Evolutionary conservation across 2,329 filamentous ascomycete genomes (phyloP), one percentile per base, ranked within the genome.

Genomic region (Passalora sequoiae): DNA sequence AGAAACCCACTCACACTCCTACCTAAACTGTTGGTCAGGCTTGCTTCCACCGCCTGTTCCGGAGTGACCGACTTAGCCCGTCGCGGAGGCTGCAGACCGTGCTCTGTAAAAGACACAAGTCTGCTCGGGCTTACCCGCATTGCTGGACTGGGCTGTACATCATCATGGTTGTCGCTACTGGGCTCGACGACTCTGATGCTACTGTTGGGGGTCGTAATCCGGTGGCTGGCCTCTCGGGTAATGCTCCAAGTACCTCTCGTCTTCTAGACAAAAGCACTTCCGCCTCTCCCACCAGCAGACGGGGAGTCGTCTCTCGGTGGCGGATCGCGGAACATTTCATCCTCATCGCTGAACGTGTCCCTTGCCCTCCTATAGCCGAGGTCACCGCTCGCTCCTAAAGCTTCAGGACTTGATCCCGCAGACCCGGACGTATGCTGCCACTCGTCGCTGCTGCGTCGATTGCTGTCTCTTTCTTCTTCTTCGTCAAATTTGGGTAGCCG

Each of bases 361-460:
- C 51, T 37, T 16, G 40, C 47, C 27, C 50, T 33, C 13, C 40
- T 40, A 15, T 47, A 38, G 3, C 55, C 58, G n/a, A 60, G 28
- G 50, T 59, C 57, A 2, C 43, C 49, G 28, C 47, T 53, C 12
- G 43, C 40, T 6, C 51, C 50, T 10, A 60, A 10, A 35, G 53
- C 47, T 38, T 62, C 57, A 3, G 59, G 60, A 42, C 55, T 58
- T 12, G 51, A 53, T 3, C 35, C 29, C 15, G 51, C 53, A 22
- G 49, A 51, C n/a, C 57, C 56, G 6, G 52, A 55, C 0, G 58
- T 56, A 24, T 60, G 51, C 27, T 62, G 59, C 61, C 60, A 64
- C 33, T 63, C 62, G 22, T 62, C 61, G 30, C 57, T 58, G 19
- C 50, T 47, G n/a, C 41, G 20, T 17, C 51, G 43, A 6, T 36